These are phyloP conservation scores for Colletotrichum somersetense DNA, from an alignment of 2,329 filamentous ascomycete genomes.

Conservation along the genomic window DNA sequence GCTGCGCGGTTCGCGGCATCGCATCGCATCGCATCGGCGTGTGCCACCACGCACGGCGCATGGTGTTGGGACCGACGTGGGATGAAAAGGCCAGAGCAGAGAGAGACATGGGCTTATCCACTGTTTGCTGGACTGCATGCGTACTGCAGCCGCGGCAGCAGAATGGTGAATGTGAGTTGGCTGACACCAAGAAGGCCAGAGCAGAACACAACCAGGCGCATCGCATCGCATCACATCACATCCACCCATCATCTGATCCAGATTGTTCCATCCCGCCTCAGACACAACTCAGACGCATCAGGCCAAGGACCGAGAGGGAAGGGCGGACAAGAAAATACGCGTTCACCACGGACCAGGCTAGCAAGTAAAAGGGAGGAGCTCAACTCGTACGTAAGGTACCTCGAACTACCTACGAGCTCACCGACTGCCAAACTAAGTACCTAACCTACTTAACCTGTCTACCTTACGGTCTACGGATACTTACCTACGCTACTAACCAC, in stretches of 20 bases:
- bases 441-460: no score
- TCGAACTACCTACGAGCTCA: not conserved
- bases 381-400: not conserved
- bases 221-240: no score
- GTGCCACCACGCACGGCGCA: slow-evolving; percentile 21
- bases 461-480: no score
- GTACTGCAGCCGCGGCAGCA: not conserved
- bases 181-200: slow-evolving; percentile 17
- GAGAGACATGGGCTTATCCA: slow-evolving; percentile 4
- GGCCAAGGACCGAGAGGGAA: slow-evolving; percentile 36
- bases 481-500: not conserved
- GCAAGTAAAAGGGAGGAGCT: slow-evolving; percentile 7
- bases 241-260: slow-evolving; percentile 17
- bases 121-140: slow-evolving; percentile 1
- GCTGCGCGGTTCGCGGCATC: slow-evolving; percentile 13
- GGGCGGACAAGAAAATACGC: not conserved
- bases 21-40: slow-evolving; percentile 21
- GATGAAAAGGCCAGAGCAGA: slow-evolving; percentile 25
- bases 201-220: slow-evolving; percentile 4
- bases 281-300: slow-evolving; percentile 8
- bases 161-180: slow-evolving; percentile 1
- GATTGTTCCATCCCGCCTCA: slow-evolving; percentile 25
- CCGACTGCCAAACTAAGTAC: not conserved
- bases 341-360: not conserved
- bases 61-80: slow-evolving; percentile 25